These are phyloP conservation scores for Maudiozyma humilis DNA, from an alignment of 1,139 yeast genomes.

Conservation along the genomic window DNA sequence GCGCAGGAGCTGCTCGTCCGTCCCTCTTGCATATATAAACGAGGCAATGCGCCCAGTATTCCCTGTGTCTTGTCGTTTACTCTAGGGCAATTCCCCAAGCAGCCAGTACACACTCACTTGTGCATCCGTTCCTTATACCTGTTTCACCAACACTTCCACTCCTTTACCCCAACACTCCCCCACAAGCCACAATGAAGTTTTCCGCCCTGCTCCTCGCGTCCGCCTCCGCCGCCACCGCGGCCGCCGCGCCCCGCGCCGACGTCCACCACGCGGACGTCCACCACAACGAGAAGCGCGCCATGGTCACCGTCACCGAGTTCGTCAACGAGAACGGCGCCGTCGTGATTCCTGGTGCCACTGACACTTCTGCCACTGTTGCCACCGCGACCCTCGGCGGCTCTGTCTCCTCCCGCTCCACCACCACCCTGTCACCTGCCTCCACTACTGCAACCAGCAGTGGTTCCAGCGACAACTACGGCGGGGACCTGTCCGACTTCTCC, in stretches of 20 bases:
- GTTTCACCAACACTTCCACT: constrained; percentile 4
- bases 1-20: no score
- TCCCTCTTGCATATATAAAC: no score
- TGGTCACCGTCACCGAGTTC: constrained; percentile 46
- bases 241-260: constrained; percentile 29
- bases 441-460: constrained; percentile 48
- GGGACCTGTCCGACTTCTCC: constrained; percentile 10
- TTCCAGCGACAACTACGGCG: constrained; percentile 24
- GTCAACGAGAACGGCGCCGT: constrained; percentile 37
- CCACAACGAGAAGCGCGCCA: constrained; percentile 44
- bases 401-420: constrained; percentile 12
- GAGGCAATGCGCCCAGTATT: no score
- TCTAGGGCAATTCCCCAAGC: no score
- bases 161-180: neutral
- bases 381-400: constrained; percentile 13
- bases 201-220: constrained; percentile 8
- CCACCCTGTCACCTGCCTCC: constrained; percentile 17
- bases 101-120: constrained; percentile 1
- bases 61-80: no score
- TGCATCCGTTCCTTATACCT: constrained; percentile 3
- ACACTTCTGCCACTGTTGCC: constrained; percentile 15
- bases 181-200: constrained; percentile 13
- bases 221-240: constrained; percentile 13
- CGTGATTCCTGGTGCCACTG: constrained; percentile 22
- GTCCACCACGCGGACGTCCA: no score